These are phyloP conservation scores for Suillus discolor DNA, from an alignment of 768 basidiomycete species.

Conservation along the genomic window DNA sequence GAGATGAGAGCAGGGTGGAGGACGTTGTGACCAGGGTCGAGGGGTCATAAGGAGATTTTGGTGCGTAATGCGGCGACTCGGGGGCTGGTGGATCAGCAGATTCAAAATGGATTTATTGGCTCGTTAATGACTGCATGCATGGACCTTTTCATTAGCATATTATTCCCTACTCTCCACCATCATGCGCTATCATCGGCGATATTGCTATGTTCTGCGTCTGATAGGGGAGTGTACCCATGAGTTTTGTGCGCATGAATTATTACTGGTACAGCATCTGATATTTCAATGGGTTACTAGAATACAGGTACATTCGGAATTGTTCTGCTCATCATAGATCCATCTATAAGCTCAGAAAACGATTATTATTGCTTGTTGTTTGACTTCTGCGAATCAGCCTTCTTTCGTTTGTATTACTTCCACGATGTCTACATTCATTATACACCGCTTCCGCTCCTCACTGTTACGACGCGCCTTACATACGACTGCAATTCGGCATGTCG, in stretches of 20 bases:
- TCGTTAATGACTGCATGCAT: conserved; percentile 10
- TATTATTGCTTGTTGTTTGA: background rate
- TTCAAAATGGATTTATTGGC: background rate
- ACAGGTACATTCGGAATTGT: background rate
- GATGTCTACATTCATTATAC: conserved; percentile 1
- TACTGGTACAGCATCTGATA: background rate
- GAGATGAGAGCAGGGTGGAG: conserved; percentile 56
- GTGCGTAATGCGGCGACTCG: background rate
- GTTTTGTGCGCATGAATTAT: background rate
- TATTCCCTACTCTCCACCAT: background rate
- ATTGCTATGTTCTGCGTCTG: background rate
- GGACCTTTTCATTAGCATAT: background rate
- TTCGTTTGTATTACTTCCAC: background rate
- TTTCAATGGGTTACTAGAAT: background rate
- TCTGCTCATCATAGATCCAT: background rate
- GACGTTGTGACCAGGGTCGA: conserved; percentile 35
- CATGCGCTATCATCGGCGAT: background rate
- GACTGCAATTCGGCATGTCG: conserved; percentile 10
- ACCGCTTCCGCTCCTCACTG: background rate
- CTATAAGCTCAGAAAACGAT: background rate
- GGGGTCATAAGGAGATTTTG: conserved; percentile 20
- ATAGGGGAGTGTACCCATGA: too few relatives aligned
- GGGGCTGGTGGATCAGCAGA: conserved; percentile 4
- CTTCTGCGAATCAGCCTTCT: background rate
- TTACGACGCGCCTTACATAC: conserved; percentile 8